Base-by-base conservation (phyloP, 2,329 filamentous ascomycete species). In the Hymenoscyphus infarciens region DNA sequence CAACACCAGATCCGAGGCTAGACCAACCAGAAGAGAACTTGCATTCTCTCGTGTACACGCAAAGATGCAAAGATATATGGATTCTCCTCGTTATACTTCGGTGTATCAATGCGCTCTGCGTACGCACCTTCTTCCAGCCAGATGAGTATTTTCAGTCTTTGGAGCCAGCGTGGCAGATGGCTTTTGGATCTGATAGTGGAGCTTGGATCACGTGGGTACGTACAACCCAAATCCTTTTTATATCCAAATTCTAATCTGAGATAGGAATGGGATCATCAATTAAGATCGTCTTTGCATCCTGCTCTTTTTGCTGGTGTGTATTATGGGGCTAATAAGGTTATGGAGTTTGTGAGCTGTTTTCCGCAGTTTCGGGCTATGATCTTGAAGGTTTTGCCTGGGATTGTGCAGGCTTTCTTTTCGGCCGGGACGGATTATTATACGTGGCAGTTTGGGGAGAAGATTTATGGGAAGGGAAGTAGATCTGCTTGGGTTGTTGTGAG, bases 101-200 rank as follows among this genome's bases (percentile, higher is more conserved):
- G 61, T 82, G 94, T 67, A 75, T 90, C 74, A 97, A 97, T 78
- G 87, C 92, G 35, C 81, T 95, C 70, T 86, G 82, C 66, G 81
- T 96, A 62, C 81, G 85, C 68, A 98, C 95, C 22, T 99, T 97
- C 76, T 99, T 99, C 78, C 95, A 99, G 76, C 95, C 95, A 31
- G 95, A 99, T 79, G 95, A 99, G 77, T 98, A 91, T 80, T 99
- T 95, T 73, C 95, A 99, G 74, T 90, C 92, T 1, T 84, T 98
- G 54, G 95, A 99, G 78, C 94, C 95, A 60, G 95, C 95, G 68
- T 98, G 94, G 93, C 81, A 87, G 71, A 82, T 95, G 61, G 90
- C 90, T 2, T 97, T 97, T 81, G 93, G 93, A 25, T 73, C 80
- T 2, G 75, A 82, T 15, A 90, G 88, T 75, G 90, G 90, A 66